Evolutionary conservation across 75 land plant genomes (phyloP), one percentile per base, ranked within the genome.

Genomic region (Gnetum montanum): DNA sequence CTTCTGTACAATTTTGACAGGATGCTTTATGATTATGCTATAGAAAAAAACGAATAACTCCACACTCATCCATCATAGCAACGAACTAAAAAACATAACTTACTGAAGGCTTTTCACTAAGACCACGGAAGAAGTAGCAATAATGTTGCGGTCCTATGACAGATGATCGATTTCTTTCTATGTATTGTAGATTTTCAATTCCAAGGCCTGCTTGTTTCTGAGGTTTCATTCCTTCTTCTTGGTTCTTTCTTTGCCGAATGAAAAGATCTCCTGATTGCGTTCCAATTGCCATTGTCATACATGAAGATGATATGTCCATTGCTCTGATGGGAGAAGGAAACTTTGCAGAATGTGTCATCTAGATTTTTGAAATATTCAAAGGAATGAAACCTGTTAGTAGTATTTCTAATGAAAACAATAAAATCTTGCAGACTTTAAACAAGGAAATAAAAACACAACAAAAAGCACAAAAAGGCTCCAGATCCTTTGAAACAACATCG

Each of bases 41-140:
- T 8, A 11, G 27, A 31, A 20, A 20, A 52, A 31, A 33, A 8
- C 24, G 16, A 57, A 37, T 37, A 13, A 37, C 4, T 22, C 30
- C 31, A 6, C n/a, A 60, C 31, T 2, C 49, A 15, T 20, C 12
- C 27, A 60, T 19, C 24, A 54, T 15, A 30, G 8, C 6, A 50
- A 4, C n/a, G 29, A 33, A 25, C 23, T 6, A 54, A 47, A 44
- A 31, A 19, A 18, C 27, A 61, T 8, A 0, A 19, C 59, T 37
- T 59, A 75, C 76, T 40, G 61, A 50, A 16, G 85, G 82, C 63
- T 86, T 80, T 69, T 82, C 87, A 24, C 55, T 46, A 20, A 70
- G 85, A 3, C 98, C 91, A 15, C 96, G 69, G n/a, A 67, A 65
- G 63, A 85, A 94, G 63, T 94, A 94, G 54, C 96, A 62, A 44